Evolutionary conservation across 169 alveolate genomes (phyloP).

Genomic region (Plasmodium billcollinsi): DNA sequence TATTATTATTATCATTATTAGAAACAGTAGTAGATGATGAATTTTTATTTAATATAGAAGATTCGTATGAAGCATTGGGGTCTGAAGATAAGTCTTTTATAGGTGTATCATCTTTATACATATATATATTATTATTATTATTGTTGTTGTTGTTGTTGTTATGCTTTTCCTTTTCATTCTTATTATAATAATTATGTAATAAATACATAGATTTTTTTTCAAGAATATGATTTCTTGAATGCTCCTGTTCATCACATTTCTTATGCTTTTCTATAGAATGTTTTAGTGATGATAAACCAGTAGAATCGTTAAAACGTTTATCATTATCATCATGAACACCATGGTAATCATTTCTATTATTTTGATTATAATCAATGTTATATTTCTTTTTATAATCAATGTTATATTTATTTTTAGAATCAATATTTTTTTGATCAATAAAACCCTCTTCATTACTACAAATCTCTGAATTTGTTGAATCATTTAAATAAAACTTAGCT

Average conservation of each 20-base stretch:
- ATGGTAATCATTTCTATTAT: background rate
- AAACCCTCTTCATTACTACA: background rate
- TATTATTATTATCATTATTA: background rate
- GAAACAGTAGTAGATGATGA: background rate
- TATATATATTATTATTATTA: background rate
- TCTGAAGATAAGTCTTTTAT: too few species aligned
- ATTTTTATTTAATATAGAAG: slow-evolving; percentile 10
- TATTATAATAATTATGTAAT: background rate
- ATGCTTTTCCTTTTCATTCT: background rate
- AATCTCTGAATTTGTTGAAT: background rate
- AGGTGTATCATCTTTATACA: too few species aligned
- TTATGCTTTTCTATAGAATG: too few species aligned
- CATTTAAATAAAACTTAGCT: background rate
- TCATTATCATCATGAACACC: background rate
- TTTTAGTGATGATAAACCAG: background rate
- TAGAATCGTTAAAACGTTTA: background rate
- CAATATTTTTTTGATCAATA: background rate
- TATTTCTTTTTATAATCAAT: background rate
- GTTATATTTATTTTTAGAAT: background rate
- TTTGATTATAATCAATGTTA: background rate
- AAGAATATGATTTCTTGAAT: too few species aligned
- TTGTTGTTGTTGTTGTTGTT: background rate
- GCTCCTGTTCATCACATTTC: too few species aligned
- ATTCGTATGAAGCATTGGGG: background rate
- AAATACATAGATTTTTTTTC: too few species aligned